phyloP scores from a whole-genome alignment of 2,329 filamentous ascomycete species.

The Lachnellula subtilissima region DNA sequence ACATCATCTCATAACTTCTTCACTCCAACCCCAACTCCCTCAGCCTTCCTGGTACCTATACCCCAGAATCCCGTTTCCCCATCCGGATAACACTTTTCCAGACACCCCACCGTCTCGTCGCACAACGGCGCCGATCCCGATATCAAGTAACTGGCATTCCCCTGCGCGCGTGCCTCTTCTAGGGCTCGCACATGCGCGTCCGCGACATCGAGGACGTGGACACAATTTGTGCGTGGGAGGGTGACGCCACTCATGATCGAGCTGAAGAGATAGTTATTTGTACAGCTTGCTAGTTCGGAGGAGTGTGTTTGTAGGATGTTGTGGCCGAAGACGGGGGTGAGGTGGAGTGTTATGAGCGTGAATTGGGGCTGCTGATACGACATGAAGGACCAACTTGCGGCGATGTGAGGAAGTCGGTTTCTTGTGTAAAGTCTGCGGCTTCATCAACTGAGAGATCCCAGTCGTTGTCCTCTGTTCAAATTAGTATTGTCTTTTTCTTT shows the following conservation, averaged over 20 bases:
- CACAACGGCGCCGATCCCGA: background rate
- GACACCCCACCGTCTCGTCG: conserved; percentile 5
- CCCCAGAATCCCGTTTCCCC: background rate
- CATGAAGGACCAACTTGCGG: conserved; percentile 12
- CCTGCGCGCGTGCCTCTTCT: background rate
- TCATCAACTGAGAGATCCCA: conserved; percentile 3
- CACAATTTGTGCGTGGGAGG: background rate
- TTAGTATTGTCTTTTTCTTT: background rate
- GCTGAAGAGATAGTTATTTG: conserved; percentile 2
- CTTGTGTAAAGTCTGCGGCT: background rate
- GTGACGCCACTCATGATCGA: conserved; percentile 1
- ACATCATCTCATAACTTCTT: conserved; percentile 1
- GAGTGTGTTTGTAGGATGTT: background rate
- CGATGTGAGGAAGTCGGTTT: background rate
- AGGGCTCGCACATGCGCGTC: conserved; percentile 7
- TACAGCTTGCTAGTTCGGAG: background rate
- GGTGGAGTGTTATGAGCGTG: conserved; percentile 7
- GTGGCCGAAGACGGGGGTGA: conserved; percentile 8
- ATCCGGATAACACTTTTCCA: conserved; percentile 5
- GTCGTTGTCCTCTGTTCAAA: conserved; percentile 1
- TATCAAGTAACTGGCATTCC: conserved; percentile 2
- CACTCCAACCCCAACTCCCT: conserved; percentile 9
- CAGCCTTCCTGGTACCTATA: conserved; percentile 3
- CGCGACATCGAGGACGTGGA: conserved; percentile 11
- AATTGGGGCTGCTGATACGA: conserved; percentile 3